Evolutionary conservation across 352 stramenopile species (phyloP).

Genomic region (Globisporangium barbulae): DNA sequence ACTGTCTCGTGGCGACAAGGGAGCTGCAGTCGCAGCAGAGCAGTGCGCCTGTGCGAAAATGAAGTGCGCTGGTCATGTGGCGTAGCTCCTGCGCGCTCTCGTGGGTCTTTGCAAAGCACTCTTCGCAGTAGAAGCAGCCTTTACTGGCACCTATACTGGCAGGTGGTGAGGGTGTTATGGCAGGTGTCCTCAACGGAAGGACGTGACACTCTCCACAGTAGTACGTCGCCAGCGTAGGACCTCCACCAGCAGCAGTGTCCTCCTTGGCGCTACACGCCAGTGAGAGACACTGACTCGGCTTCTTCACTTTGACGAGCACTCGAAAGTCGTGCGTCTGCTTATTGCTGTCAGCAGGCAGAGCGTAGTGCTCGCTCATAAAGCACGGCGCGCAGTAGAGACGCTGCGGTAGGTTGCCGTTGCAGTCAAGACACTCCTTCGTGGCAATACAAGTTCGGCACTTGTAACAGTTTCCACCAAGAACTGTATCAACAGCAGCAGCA

Average conservation of each 20-base stretch:
- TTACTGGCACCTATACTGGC: neutral
- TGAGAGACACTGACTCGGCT: constrained; percentile 33
- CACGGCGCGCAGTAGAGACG: constrained; percentile 44
- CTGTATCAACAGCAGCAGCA: neutral
- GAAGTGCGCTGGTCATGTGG: constrained; percentile 40
- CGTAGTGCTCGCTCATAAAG: constrained; percentile 49
- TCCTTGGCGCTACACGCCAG: constrained; percentile 11
- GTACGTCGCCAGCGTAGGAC: constrained; percentile 30
- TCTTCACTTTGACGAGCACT: constrained; percentile 24
- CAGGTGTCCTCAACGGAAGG: neutral
- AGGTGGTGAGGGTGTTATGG: neutral
- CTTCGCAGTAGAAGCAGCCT: constrained; percentile 64
- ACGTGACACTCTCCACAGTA: constrained; percentile 35
- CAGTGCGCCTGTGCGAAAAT: constrained; percentile 47
- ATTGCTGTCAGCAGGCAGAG: neutral
- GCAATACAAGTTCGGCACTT: constrained; percentile 32
- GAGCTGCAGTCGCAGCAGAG: constrained; percentile 53
- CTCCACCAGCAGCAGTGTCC: neutral
- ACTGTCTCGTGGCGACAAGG: constrained; percentile 39
- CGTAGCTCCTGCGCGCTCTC: constrained; percentile 37
- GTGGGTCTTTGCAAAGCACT: constrained; percentile 48
- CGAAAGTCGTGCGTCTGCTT: constrained; percentile 57
- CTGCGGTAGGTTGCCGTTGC: constrained; percentile 18
- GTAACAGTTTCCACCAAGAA: constrained; percentile 31
- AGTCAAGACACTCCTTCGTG: constrained; percentile 62